Conservation (phyloP, 2,329 filamentous ascomycete genomes). For the Venturia effusa region DNA sequence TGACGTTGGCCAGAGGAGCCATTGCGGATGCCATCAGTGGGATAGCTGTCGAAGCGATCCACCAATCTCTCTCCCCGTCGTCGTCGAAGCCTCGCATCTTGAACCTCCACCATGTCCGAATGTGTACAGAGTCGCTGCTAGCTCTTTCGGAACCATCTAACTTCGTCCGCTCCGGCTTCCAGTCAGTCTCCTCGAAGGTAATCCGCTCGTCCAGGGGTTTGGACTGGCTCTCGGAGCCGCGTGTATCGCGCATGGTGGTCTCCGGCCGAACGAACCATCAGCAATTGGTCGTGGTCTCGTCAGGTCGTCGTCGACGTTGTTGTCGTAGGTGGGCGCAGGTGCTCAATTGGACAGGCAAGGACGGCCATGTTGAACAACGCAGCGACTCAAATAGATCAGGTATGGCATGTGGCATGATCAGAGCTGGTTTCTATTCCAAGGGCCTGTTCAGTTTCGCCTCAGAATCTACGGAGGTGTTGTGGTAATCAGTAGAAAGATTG, state of each 20-base stretch:
- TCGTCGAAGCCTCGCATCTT: constrained; percentile 11
- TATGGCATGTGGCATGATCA: background rate
- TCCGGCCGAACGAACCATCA: background rate
- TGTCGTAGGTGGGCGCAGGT: background rate
- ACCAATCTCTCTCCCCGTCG: constrained; percentile 28
- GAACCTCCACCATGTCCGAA: constrained; percentile 10
- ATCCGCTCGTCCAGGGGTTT: background rate
- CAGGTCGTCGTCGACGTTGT: too few relatives aligned
- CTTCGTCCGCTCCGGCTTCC: background rate
- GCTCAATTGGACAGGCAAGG: background rate
- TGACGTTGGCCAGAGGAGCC: constrained; percentile 76
- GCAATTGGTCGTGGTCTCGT: background rate
- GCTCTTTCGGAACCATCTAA: background rate
- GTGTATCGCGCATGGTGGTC: background rate
- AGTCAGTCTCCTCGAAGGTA: background rate
- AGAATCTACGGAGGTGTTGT: too few relatives aligned
- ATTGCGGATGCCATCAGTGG: constrained; percentile 75
- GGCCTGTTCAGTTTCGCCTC: too few relatives aligned
- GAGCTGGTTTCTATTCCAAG: background rate
- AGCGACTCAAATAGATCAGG: background rate
- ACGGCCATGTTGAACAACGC: background rate
- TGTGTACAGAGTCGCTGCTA: background rate
- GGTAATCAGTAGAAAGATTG: too few relatives aligned
- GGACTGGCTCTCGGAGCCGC: background rate
- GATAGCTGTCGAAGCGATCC: constrained; percentile 41